Evolutionary conservation across 768 basidiomycete genomes (phyloP).

Genomic region (Lenzites betulinus): DNA sequence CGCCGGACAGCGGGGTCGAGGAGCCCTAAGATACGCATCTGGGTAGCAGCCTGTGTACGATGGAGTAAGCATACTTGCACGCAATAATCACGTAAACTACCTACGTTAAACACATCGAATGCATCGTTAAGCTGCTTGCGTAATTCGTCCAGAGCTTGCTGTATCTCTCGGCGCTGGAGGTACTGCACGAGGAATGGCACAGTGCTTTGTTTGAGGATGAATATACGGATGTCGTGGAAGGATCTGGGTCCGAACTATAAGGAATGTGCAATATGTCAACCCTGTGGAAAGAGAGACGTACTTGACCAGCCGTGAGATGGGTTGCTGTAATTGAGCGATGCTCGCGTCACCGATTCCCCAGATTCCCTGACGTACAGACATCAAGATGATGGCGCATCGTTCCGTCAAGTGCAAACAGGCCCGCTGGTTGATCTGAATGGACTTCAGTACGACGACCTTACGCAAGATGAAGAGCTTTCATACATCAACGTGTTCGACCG

Average conservation of each 20-base stretch:
- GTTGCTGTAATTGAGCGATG: slow-evolving; percentile 48
- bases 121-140: slow-evolving; percentile 56
- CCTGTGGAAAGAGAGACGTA: slow-evolving; percentile 33
- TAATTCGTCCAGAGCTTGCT: slow-evolving; percentile 51
- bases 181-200: slow-evolving; percentile 80
- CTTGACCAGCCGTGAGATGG: slow-evolving; percentile 54
- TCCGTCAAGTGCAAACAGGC: slow-evolving; percentile 71
- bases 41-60: slow-evolving; percentile 41
- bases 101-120: slow-evolving; percentile 53
- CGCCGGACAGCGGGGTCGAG: slow-evolving; percentile 41
- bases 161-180: slow-evolving; percentile 71
- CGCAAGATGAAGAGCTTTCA: slow-evolving; percentile 24
- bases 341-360: slow-evolving; percentile 56
- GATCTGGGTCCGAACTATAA: slow-evolving; percentile 34
- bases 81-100: slow-evolving; percentile 20
- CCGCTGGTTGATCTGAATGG: slow-evolving; percentile 62
- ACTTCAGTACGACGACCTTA: too few species aligned
- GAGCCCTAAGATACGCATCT: slow-evolving; percentile 53
- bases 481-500: slow-evolving; percentile 62
- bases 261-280: neutral
- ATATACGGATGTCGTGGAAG: slow-evolving; percentile 45
- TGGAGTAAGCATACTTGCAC: neutral
- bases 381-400: slow-evolving; percentile 67
- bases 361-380: slow-evolving; percentile 63
- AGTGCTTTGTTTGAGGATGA: slow-evolving; percentile 59